These are phyloP conservation scores for Lipomyces mesembrius DNA, from an alignment of 805 yeast genomes.

Conservation along the genomic window DNA sequence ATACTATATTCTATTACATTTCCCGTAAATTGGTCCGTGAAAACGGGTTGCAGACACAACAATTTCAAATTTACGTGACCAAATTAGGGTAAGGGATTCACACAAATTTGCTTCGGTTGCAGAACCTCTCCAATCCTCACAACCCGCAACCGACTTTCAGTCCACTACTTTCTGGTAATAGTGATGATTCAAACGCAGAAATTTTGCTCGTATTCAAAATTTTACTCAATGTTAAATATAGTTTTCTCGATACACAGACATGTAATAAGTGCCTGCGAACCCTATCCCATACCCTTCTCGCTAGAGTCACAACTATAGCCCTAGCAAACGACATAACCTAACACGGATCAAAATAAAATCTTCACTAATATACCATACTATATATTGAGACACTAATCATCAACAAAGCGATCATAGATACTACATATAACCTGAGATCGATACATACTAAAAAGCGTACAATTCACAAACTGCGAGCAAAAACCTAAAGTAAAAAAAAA, in stretches of 20 bases:
- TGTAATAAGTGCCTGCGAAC: background rate
- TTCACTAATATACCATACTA: background rate
- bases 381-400: background rate
- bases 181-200: background rate
- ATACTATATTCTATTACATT: no score
- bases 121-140: no score
- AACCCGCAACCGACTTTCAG: no score
- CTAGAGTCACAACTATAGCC: background rate
- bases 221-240: no score
- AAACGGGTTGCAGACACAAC: no score
- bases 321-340: no score
- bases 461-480: background rate
- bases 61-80: no score
- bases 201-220: no score
- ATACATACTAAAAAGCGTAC: background rate
- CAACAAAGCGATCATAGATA: slow-evolving; percentile 1
- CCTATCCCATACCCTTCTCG: background rate
- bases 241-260: background rate
- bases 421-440: background rate
- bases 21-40: no score
- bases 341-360: no score
- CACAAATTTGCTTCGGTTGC: no score
- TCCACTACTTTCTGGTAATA: background rate
- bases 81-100: no score
- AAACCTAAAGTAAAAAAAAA: background rate